Base-by-base conservation (phyloP, 2,329 filamentous ascomycete genomes). In the Hypocreales sp. region DNA sequence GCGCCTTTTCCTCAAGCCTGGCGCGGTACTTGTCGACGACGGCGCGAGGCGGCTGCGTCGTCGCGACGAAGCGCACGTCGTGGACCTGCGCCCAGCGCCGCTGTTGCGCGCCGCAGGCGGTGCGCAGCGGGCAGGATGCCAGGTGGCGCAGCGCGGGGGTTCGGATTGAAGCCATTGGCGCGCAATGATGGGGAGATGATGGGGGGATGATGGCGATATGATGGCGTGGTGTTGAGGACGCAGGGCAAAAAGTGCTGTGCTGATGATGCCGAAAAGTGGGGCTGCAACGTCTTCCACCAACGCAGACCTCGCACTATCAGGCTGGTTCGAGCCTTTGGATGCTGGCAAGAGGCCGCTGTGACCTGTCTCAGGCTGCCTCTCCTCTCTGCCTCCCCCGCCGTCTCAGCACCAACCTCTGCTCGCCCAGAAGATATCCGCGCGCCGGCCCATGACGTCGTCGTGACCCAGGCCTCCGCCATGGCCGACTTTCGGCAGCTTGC, bases 61-160 rank as follows among this genome's bases (percentile, higher is more conserved):
- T 90, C 34, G 79, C 79, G 24, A 93, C 68, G 61, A 87, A 92
- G 37, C 86, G 82, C 25, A 92, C 75, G 53, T 94, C 82, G 52
- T 92, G 82, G 17, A 94, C 84, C 44, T 82, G 82, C 2, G 87
- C 87, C 79, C 82, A 92, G 48, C 86, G 73, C 30, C 77, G 72
- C 53, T 94, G 87, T 39, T 58, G 48, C 30, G 47, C 38, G 29
- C 44, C 42, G 35, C 46, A 48, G 16, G 47, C 39, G 8, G 43
- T 35, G 28, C 47, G 50, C 24, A 47, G 28, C 9, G 48, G 46
- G 31, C 42, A 42, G 38, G 40, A 40, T 30, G 47, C 37, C 18
- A 69, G 40, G 32, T 61, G 55, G 21, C 67, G 65, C 21, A 74
- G 51, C 15, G 55, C 48, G 25, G 58, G 55, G 18, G 58, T 46